Evolutionary conservation across 2,329 filamentous ascomycete species (phyloP), one percentile per base, ranked within the genome.

Genomic region (Cryphonectria japonica): DNA sequence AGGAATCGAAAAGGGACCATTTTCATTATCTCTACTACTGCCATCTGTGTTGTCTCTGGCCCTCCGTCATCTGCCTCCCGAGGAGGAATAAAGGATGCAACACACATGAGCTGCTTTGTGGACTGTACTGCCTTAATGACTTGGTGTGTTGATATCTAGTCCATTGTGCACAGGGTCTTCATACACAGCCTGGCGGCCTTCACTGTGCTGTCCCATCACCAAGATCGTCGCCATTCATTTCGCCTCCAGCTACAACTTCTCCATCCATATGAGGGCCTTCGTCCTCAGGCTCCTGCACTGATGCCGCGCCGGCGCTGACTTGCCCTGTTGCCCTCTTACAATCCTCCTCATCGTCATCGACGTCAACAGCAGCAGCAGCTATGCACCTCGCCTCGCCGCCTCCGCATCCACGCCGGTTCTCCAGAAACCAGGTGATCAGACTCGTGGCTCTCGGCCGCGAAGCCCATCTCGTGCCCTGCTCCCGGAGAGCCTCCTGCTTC

Each of bases 1-100:
- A 37, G 72, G 64, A 73, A 69, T 70, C 46, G 64, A 72, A 73
- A 73, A 69, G 64, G 66, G 37, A 61, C 69, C 64, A 68, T 72
- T 69, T 26, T 64, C 67, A 71, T 32, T 46, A 68, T 69, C 66
- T 26, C 60, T 67, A 69, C 22, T 43, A 39, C 19, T 68, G 61
- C 62, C 54, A 26, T 34, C 26, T 19, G 34, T 26, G n/a, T 66
- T 14, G 32, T 46, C 6, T 63, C 41, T 8, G 16, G 14, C 26
- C 5, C 62, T 9, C 26, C 26, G 0, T 19, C 14, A 32, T 57
- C 67, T 39, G 6, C 41, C 26, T 3, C 14, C 41, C 19, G 13
- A 37, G n/a, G 39, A n/a, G 2, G n/a, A 1, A 16, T 39, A n/a
- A 13, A 29, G n/a, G 61, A 59, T 34, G 29, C 13, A 19, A 59